Evolutionary conservation across 148 eudicot genomes (phyloP), one percentile per base, ranked within the genome.

Genomic region (Rhododendron henanense): DNA sequence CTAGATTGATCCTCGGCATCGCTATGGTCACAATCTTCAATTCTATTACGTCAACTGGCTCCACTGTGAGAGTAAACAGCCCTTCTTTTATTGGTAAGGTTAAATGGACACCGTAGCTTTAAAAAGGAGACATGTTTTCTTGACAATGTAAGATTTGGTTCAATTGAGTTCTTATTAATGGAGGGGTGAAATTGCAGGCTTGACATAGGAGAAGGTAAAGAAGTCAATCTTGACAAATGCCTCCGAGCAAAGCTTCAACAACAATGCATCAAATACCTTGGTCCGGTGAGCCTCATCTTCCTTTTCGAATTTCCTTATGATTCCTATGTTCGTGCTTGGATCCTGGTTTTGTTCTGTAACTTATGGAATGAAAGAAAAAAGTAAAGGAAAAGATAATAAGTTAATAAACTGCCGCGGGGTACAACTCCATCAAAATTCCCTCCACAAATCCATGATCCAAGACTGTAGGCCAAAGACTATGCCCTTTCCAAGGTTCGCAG

Each of bases 1-100:
- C 84, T 81, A 95, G 99, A 97, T 97, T 86, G 98, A 97, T 79
- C 98, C 99, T 88, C 96, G 99, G 31, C 98, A 95, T 88, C 94
- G 98, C 15, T 97, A 97, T 82, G 99, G 99, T 3, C 99, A 97
- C 91, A 97, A 97, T 88, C 90, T 97, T 87, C 98, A 97, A 84
- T 51, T 94, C 78, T 95, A 97, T 82, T 97, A 97, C 71, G 93
- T 90, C 84, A 75, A 92, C 41, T 95, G 98, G 99, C 92, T 95
- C 85, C 51, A 88, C 79, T 92, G 98, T 55, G 94, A 95, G 89
- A 97, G 98, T 90, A 83, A 88, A 53, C 98, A 97, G 76, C 99
- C 99, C 31, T 97, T 95, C 93, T 97, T 97, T 81, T 97, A 95
- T 92, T 97, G 99, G 99, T 96, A 82, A 57, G 51, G 3, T 31